Conservation (phyloP, 2,329 filamentous ascomycete genomes). For the Zymoseptoria pseudotritici region DNA sequence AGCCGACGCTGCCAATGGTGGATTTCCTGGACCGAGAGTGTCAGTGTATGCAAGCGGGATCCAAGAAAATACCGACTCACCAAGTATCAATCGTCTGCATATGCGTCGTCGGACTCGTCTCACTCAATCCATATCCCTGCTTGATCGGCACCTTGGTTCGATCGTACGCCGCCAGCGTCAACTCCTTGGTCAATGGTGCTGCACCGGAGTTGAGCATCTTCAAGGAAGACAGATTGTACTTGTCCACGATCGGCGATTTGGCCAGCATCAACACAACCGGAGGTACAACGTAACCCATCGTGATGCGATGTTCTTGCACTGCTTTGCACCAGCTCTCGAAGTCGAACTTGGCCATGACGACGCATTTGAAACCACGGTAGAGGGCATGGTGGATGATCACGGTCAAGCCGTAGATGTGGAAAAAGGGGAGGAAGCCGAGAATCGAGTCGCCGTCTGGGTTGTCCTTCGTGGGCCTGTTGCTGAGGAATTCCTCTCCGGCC, state of each 20-base stretch:
- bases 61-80: conserved; percentile 26
- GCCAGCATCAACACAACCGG: conserved; percentile 73
- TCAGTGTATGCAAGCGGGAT: neutral
- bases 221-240: conserved; percentile 72
- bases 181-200: conserved; percentile 72
- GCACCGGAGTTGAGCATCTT: conserved; percentile 84
- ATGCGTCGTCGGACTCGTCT: conserved; percentile 75
- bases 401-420: conserved; percentile 76
- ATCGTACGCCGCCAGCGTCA: conserved; percentile 67
- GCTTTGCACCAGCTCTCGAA: conserved; percentile 69
- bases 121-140: conserved; percentile 85
- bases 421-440: conserved; percentile 77
- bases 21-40: conserved; percentile 34
- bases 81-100: conserved; percentile 66
- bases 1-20: conserved; percentile 70
- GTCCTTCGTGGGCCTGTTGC: conserved; percentile 36
- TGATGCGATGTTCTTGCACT: conserved; percentile 68
- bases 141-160: conserved; percentile 74
- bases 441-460: conserved; percentile 59
- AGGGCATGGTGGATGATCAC: conserved; percentile 63
- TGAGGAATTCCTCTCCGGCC: conserved; percentile 44
- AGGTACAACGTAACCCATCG: conserved; percentile 74
- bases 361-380: conserved; percentile 56
- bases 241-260: conserved; percentile 68
- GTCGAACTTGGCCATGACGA: conserved; percentile 75